These are phyloP conservation scores for Leucoagaricus sp. DNA, from an alignment of 1,284 basidiomycete species.

Conservation along the genomic window DNA sequence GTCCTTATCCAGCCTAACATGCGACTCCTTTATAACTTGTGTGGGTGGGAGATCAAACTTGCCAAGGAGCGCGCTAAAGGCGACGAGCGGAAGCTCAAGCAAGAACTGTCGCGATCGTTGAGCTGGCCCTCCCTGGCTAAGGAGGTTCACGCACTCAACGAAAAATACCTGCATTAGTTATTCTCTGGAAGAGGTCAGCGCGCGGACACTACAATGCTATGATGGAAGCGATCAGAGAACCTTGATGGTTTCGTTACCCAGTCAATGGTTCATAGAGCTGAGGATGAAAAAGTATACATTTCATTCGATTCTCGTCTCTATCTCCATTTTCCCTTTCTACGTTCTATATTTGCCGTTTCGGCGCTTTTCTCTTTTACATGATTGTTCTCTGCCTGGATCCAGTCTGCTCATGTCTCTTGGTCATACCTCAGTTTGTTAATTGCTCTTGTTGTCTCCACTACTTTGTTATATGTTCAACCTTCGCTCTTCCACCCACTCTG, in stretches of 20 bases:
- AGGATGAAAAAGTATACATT: no score
- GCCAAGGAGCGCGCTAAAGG: slow-evolving; percentile 64
- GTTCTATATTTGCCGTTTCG: no score
- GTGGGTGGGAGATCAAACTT: slow-evolving; percentile 90
- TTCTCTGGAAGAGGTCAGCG: not conserved
- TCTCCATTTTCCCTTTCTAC: no score
- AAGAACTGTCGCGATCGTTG: slow-evolving; percentile 60
- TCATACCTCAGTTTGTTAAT: no score
- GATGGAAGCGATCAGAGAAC: not conserved
- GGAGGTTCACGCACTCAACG: slow-evolving; percentile 79
- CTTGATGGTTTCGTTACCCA: not conserved
- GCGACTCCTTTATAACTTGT: slow-evolving; percentile 89
- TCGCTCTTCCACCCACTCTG: no score
- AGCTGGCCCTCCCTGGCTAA: slow-evolving; percentile 80
- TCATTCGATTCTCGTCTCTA: no score
- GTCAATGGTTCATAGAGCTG: no score
- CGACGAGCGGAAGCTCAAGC: slow-evolving; percentile 14
- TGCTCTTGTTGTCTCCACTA: no score
- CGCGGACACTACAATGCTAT: not conserved
- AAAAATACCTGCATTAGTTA: slow-evolving; percentile 68
- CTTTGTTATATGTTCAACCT: no score
- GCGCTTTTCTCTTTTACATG: no score
- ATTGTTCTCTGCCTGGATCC: no score
- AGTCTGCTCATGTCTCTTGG: no score
- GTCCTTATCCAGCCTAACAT: slow-evolving; percentile 95